Evolutionary conservation across 345 rosid species (phyloP).

Genomic region (Camelina hispida): DNA sequence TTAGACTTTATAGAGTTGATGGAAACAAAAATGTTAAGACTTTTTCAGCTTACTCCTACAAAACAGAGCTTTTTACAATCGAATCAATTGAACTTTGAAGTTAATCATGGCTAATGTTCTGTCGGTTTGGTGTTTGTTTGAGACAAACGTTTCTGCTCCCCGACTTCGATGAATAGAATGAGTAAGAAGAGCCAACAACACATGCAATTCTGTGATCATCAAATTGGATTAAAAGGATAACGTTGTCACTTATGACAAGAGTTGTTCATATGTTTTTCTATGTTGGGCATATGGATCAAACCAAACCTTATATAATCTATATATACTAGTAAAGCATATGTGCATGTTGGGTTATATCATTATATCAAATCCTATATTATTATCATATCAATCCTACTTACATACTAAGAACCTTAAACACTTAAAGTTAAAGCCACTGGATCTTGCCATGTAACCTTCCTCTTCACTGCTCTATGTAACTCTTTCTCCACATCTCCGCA

Average conservation of each 20-base stretch:
- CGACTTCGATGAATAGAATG: background rate
- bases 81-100: background rate
- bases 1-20: background rate
- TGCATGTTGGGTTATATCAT: slow-evolving; percentile 28
- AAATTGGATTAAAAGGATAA: too few relatives aligned
- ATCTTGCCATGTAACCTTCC: slow-evolving; percentile 97
- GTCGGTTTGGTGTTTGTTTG: too few relatives aligned
- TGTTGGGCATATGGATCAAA: background rate
- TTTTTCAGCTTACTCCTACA: background rate
- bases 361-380: slow-evolving; percentile 36
- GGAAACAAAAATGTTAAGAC: background rate
- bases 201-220: background rate
- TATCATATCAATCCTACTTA: too few relatives aligned
- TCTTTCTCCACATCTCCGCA: slow-evolving; percentile 68
- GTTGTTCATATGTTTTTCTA: background rate
- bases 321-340: slow-evolving; percentile 32
- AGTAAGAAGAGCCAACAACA: background rate
- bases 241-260: background rate
- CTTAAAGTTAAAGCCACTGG: slow-evolving; percentile 83
- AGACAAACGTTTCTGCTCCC: too few relatives aligned
- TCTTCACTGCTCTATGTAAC: slow-evolving; percentile 63
- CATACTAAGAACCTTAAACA: slow-evolving; percentile 49
- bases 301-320: slow-evolving; percentile 2
- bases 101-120: background rate
- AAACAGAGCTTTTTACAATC: background rate